phyloP scores from a whole-genome alignment of 495 filamentous ascomycete species.

The Massariosphaeria phaeospora region DNA sequence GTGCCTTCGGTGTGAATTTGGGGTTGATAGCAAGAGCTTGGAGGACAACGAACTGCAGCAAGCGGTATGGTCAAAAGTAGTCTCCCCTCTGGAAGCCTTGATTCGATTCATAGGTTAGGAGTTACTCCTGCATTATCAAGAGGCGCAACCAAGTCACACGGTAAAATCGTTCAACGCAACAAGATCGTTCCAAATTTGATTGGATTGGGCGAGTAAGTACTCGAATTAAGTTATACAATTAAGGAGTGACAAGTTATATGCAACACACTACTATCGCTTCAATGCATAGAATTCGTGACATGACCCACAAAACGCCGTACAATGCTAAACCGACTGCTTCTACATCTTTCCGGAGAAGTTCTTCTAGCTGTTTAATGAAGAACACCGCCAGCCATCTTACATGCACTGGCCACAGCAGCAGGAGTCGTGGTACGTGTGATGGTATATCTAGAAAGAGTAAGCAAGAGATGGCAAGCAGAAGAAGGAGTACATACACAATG shows the following conservation, averaged over 20 bases:
- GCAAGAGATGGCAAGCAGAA: background rate
- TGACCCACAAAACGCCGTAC: too few species aligned
- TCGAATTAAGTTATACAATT: too few species aligned
- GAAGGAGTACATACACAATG: conserved; percentile 19
- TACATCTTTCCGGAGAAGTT: background rate
- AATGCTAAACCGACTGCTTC: background rate
- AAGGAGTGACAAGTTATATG: too few species aligned
- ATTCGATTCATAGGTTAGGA: too few species aligned
- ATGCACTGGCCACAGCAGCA: conserved; percentile 15
- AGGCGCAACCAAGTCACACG: too few species aligned
- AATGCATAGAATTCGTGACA: too few species aligned
- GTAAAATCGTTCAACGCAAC: too few species aligned
- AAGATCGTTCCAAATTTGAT: too few species aligned
- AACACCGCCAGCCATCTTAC: conserved; percentile 27
- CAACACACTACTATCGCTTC: too few species aligned
- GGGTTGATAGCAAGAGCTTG: conserved; percentile 37
- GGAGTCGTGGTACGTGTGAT: conserved; percentile 31
- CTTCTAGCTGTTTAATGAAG: conserved; percentile 12
- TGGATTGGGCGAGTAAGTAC: too few species aligned
- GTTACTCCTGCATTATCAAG: too few species aligned
- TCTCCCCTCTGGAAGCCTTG: conserved; percentile 40
- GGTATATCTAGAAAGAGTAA: conserved; percentile 11
- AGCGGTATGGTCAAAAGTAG: conserved; percentile 38
- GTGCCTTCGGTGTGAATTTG: conserved; percentile 43
- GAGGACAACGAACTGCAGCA: conserved; percentile 34